These are phyloP conservation scores for Theobroma grandiflorum DNA, from an alignment of 441 rosid species.

Conservation along the genomic window DNA sequence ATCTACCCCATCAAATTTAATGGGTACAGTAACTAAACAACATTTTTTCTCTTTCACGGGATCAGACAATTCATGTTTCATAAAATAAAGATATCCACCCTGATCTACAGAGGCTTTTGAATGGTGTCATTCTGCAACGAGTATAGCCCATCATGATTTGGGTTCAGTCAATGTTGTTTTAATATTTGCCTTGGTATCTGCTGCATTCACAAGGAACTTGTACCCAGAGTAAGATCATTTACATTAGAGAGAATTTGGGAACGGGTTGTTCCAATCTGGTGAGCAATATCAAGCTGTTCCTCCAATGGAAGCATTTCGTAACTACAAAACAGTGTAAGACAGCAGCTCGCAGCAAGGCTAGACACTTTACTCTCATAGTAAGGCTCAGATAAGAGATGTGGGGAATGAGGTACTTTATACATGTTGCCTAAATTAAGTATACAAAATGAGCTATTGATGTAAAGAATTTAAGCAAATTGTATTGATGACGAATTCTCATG, in stretches of 20 bases:
- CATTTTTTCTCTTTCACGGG: background rate
- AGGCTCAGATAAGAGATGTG: background rate
- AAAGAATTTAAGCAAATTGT: background rate
- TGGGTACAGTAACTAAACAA: background rate
- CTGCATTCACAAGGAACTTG: conserved; percentile 79
- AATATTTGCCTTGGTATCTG: conserved; percentile 13
- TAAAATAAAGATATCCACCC: background rate
- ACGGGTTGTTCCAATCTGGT: conserved; percentile 88
- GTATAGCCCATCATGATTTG: background rate
- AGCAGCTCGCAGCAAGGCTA: background rate
- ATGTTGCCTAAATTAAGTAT: no score
- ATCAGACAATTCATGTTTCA: background rate
- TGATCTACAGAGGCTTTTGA: background rate
- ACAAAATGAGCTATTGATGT: background rate
- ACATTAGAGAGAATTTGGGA: conserved; percentile 77
- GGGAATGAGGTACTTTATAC: background rate
- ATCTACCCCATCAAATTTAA: background rate
- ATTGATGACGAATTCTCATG: background rate
- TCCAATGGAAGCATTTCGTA: conserved; percentile 94
- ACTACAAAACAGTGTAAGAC: conserved; percentile 51
- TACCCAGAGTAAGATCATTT: conserved; percentile 82
- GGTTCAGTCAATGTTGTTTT: background rate
- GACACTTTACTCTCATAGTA: background rate
- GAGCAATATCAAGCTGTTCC: conserved; percentile 88
- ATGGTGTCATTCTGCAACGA: background rate